A percentile compares a stretch with the other conserved stretches of the same genome.
Evolutionary conservation across 306 rosid genomes (phyloP).

Genomic region (Luffa aegyptiaca): DNA sequence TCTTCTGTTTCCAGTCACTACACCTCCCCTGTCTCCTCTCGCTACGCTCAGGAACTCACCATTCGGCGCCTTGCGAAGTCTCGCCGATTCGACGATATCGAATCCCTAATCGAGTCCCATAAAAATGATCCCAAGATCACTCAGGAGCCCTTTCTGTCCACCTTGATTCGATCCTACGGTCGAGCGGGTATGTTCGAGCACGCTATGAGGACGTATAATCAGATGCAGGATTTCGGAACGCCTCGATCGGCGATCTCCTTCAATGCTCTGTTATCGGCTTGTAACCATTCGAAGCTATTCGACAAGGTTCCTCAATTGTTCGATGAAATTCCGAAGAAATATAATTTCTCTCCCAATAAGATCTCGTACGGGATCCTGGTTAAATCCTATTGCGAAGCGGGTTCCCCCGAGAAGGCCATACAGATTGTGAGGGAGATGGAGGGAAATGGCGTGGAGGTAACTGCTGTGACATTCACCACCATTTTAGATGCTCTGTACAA

Average conservation of each 20-base stretch:
- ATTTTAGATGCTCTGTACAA: constrained; percentile 35
- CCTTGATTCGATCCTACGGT: constrained; percentile 62
- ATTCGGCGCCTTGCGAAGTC: constrained; percentile 56
- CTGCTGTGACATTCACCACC: constrained; percentile 38
- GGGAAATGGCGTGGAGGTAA: constrained; percentile 37
- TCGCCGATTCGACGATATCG: constrained; percentile 42
- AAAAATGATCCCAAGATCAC: constrained; percentile 41
- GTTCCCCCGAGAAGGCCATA: constrained; percentile 29
- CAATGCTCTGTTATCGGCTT: constrained; percentile 44
- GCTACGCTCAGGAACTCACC: constrained; percentile 51
- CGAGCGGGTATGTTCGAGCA: constrained; percentile 49
- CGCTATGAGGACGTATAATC: constrained; percentile 36
- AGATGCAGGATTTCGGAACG: constrained; percentile 51
- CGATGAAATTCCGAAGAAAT: constrained; percentile 39
- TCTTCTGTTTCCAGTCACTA: constrained; percentile 35
- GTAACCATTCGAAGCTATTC: constrained; percentile 24
- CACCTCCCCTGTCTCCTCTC: constrained; percentile 39
- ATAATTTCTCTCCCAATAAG: constrained; percentile 31
- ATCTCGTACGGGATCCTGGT: constrained; percentile 49
- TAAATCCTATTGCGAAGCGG: constrained; percentile 34
- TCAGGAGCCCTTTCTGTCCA: constrained; percentile 42
- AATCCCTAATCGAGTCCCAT: constrained; percentile 51
- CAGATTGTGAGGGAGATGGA: constrained; percentile 29
- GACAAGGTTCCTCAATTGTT: constrained; percentile 37
- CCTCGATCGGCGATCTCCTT: constrained; percentile 48